Evolutionary conservation across 202 grass and related monocot species (phyloP).

Genomic region (Tripidium arundinaceum): DNA sequence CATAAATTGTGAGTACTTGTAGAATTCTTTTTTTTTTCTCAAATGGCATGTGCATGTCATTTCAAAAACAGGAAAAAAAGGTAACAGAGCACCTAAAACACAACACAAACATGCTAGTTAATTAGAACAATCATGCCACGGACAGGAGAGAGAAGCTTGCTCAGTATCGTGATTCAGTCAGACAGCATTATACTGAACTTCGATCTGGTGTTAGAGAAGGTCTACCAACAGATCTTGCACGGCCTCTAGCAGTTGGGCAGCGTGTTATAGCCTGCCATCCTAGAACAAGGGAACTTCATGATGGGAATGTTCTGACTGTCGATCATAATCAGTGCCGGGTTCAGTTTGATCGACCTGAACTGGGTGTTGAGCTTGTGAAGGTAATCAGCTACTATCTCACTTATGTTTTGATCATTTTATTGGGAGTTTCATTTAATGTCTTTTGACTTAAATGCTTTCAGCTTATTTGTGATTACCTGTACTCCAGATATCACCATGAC

Average conservation of each 20-base stretch:
- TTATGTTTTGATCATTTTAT: background rate
- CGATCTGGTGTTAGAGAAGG: conserved; percentile 80
- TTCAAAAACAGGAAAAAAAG: background rate
- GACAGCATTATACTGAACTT: conserved; percentile 85
- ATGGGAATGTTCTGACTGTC: conserved; percentile 88
- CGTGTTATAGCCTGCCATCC: conserved; percentile 92
- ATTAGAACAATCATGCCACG: background rate
- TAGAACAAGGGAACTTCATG: conserved; percentile 96
- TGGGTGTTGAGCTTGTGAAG: conserved; percentile 88
- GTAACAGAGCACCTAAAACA: background rate
- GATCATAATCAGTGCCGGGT: conserved; percentile 58
- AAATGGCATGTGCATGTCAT: background rate
- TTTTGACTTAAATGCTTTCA: conserved; percentile 22
- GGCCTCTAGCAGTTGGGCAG: conserved; percentile 84
- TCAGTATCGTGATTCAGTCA: conserved; percentile 89
- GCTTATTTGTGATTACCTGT: conserved; percentile 11
- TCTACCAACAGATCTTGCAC: conserved; percentile 85
- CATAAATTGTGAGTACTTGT: background rate
- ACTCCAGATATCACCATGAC: background rate
- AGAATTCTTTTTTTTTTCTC: background rate
- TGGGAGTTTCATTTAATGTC: background rate
- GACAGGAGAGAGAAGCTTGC: conserved; percentile 68
- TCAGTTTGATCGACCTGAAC: conserved; percentile 88
- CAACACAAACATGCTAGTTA: background rate
- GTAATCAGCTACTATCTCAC: conserved; percentile 43